Conservation (phyloP, 495 filamentous ascomycete genomes). For the Thermochaetoides thermophila region DNA sequence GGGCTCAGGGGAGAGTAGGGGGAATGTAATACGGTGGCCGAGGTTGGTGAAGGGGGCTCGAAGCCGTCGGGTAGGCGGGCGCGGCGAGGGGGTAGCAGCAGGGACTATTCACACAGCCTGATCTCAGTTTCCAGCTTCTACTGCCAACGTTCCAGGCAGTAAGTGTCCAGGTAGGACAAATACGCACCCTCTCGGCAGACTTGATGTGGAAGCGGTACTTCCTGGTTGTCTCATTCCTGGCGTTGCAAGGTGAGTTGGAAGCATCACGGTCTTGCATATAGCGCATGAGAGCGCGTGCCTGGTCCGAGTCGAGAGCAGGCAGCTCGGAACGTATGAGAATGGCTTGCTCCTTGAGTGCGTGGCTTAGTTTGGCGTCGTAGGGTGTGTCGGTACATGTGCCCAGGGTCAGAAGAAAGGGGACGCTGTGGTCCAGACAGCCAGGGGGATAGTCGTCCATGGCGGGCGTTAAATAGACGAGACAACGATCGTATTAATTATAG, state of each 20-base stretch:
- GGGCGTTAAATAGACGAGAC: no score
- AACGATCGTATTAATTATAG: no score
- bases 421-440: conserved; percentile 66
- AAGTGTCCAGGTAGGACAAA: not conserved
- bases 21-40: conserved; percentile 54
- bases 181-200: conserved; percentile 61
- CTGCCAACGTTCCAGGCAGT: not conserved
- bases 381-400: conserved; percentile 40
- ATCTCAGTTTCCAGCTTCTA: not conserved
- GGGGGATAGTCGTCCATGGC: conserved; percentile 76
- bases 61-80: conserved; percentile 34
- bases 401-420: conserved; percentile 65
- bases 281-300: conserved; percentile 51
- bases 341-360: conserved; percentile 42
- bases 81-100: conserved; percentile 35
- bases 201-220: conserved; percentile 48
- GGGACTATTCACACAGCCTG: conserved; percentile 22
- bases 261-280: conserved; percentile 54
- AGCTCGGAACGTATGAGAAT: conserved; percentile 51
- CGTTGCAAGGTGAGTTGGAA: conserved; percentile 44
- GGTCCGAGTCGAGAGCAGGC: conserved; percentile 45
- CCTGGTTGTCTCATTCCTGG: conserved; percentile 22
- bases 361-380: conserved; percentile 23
- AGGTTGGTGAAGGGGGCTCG: conserved; percentile 27
- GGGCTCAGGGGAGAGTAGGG: conserved; percentile 78